These are phyloP conservation scores for Graphium sp. DNA, from an alignment of 2,329 filamentous ascomycete species.

Conservation along the genomic window DNA sequence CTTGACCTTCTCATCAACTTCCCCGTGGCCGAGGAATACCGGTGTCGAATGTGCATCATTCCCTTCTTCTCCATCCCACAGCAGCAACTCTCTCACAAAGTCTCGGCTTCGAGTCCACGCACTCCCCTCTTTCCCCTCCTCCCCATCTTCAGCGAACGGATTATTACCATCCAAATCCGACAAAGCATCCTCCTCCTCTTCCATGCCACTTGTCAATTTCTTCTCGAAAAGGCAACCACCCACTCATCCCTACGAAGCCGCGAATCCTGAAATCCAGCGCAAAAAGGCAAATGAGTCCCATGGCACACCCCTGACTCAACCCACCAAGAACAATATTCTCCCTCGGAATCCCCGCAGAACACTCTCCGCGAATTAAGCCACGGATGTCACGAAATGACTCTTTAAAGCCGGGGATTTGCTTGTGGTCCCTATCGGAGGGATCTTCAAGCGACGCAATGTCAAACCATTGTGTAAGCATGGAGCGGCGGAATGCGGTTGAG, in stretches of 20 bases:
- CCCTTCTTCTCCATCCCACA: not conserved
- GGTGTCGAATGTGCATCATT: not conserved
- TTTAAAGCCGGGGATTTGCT: constrained; percentile 24
- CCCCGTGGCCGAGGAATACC: constrained; percentile 68
- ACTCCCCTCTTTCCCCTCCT: not conserved
- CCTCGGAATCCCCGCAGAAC: constrained; percentile 9
- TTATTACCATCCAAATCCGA: constrained; percentile 8
- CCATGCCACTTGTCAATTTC: constrained; percentile 15
- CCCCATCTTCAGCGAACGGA: constrained; percentile 9
- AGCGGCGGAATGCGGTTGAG: constrained; percentile 21
- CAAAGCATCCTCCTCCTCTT: constrained; percentile 5
- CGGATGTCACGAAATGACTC: constrained; percentile 20
- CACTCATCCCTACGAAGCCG: constrained; percentile 28
- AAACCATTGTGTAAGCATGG: constrained; percentile 32
- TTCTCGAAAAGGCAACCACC: constrained; percentile 21
- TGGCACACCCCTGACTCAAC: constrained; percentile 35
- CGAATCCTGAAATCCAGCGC: constrained; percentile 17
- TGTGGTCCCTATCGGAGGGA: constrained; percentile 19
- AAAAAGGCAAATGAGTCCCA: constrained; percentile 22
- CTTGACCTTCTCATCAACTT: constrained; percentile 61
- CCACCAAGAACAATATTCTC: constrained; percentile 29
- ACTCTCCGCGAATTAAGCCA: constrained; percentile 16
- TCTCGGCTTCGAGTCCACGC: not conserved
- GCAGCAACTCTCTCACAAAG: not conserved
- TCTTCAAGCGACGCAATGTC: constrained; percentile 23